A percentile compares a stretch with the other conserved stretches of the same genome.
Evolutionary conservation across 768 basidiomycete genomes (phyloP).

Genomic region (Piloderma croceum): DNA sequence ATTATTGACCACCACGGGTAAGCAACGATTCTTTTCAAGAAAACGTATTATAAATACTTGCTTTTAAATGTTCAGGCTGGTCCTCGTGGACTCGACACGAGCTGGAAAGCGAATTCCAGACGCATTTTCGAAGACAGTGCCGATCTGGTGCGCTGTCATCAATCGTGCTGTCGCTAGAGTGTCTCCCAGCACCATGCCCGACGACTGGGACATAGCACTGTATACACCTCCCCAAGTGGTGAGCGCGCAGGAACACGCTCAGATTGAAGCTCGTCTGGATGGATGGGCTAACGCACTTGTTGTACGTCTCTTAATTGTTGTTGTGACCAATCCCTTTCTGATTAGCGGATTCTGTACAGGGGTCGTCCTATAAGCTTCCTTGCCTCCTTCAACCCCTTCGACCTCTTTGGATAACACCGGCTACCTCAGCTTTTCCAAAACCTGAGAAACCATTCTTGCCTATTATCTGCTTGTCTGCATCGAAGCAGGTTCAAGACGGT

Average conservation of each 20-base stretch:
- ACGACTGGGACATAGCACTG: slow-evolving; percentile 51
- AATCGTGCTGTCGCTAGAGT: slow-evolving; percentile 54
- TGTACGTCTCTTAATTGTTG: slow-evolving; percentile 37
- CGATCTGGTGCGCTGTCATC: slow-evolving; percentile 90
- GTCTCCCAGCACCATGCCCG: slow-evolving; percentile 1
- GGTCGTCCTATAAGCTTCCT: slow-evolving; percentile 68
- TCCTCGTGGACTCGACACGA: slow-evolving; percentile 90
- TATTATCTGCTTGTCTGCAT: slow-evolving; percentile 83
- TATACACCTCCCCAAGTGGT: slow-evolving; percentile 70
- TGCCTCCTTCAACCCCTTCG: slow-evolving; percentile 59
- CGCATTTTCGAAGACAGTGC: slow-evolving; percentile 87
- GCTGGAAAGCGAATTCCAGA: slow-evolving; percentile 93
- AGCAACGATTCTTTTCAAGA: slow-evolving; percentile 14
- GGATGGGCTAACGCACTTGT: slow-evolving; percentile 65
- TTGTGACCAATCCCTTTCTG: neutral
- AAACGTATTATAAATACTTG: slow-evolving; percentile 2
- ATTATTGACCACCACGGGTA: slow-evolving; percentile 57
- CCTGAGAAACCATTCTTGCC: slow-evolving; percentile 48
- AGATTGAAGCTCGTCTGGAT: slow-evolving; percentile 64
- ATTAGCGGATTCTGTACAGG: slow-evolving; percentile 31
- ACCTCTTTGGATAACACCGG: slow-evolving; percentile 85
- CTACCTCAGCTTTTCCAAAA: slow-evolving; percentile 46
- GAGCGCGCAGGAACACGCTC: slow-evolving; percentile 69
- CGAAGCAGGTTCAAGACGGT: slow-evolving; percentile 58
- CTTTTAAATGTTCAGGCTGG: slow-evolving; percentile 41